Conservation (phyloP, 1,284 basidiomycete genomes). For the Cutaneotrichosporon sp. region DNA sequence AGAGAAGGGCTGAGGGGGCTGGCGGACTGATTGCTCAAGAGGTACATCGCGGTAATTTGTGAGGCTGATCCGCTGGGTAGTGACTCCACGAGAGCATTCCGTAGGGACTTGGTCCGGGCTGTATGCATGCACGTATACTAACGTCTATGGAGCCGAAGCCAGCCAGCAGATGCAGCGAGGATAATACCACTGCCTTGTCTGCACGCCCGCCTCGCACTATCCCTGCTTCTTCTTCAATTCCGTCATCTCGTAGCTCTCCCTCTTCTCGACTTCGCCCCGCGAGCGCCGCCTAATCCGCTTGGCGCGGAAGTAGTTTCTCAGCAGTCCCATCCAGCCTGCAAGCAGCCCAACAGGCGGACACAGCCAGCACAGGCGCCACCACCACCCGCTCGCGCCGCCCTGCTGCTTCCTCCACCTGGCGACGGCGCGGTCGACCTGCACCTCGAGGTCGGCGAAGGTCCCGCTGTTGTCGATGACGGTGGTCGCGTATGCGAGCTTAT, state of each 20-base stretch:
- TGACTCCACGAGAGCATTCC: too few species aligned
- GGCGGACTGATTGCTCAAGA: too few species aligned
- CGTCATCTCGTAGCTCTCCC: constrained; percentile 32
- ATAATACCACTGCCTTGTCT: too few species aligned
- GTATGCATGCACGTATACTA: too few species aligned
- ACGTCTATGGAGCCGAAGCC: too few species aligned
- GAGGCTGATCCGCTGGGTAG: too few species aligned
- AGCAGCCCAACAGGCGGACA: constrained; percentile 66
- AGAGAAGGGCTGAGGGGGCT: not conserved
- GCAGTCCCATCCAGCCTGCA: constrained; percentile 29
- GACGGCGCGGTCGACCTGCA: constrained; percentile 66
- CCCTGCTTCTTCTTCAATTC: constrained; percentile 18
- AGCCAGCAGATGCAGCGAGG: too few species aligned
- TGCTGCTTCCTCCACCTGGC: constrained; percentile 56
- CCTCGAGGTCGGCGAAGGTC: constrained; percentile 60
- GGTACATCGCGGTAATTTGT: too few species aligned
- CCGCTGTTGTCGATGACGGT: constrained; percentile 86
- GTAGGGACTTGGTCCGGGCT: too few species aligned
- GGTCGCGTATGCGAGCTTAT: constrained; percentile 80
- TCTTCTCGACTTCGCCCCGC: constrained; percentile 28
- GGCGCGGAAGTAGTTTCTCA: constrained; percentile 17
- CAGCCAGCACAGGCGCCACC: constrained; percentile 71
- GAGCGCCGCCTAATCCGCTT: constrained; percentile 21
- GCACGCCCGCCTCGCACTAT: not conserved
- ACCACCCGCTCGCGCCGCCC: constrained; percentile 53